phyloP scores from a whole-genome alignment of 2,329 filamentous ascomycete species.

The Ampelomyces quisqualis region DNA sequence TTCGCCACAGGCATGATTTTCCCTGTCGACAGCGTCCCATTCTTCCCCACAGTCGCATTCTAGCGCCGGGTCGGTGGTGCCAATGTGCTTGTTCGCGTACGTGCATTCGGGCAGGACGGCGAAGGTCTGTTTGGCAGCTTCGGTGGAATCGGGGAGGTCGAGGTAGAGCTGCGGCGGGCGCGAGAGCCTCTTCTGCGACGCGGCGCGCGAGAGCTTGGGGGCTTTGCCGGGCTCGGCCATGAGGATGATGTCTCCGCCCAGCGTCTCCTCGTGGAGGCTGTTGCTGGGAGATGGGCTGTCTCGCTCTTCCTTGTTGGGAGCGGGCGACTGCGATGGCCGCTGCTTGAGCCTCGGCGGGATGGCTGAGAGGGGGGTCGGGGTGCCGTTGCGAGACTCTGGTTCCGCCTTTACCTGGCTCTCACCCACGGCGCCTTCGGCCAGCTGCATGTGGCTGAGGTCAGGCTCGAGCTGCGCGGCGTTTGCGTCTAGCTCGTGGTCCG shows the following conservation, averaged over 20 bases:
- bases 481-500: constrained; percentile 35
- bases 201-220: constrained; percentile 71
- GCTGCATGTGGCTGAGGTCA: constrained; percentile 20
- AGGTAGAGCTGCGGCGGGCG: constrained; percentile 67
- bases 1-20: constrained; percentile 86
- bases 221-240: constrained; percentile 64
- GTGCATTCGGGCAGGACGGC: constrained; percentile 80
- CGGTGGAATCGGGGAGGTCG: constrained; percentile 75
- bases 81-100: constrained; percentile 89
- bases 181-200: constrained; percentile 67
- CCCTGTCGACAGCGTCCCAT: constrained; percentile 62
- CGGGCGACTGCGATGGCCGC: constrained; percentile 37
- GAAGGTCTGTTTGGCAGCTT: constrained; percentile 74
- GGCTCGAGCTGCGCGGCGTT: constrained; percentile 45
- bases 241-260: constrained; percentile 62
- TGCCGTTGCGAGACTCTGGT: constrained; percentile 17
- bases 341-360: constrained; percentile 31
- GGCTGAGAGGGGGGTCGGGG: constrained; percentile 28
- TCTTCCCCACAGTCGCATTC: constrained; percentile 95
- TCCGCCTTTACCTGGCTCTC: constrained; percentile 1
- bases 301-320: constrained; percentile 31
- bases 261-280: constrained; percentile 53
- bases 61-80: constrained; percentile 85
- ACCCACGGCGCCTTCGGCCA: constrained; percentile 23
- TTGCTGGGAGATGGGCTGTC: constrained; percentile 42